Base-by-base conservation (phyloP, 139 green algal genomes). In the Ettlia oleoabundans region DNA sequence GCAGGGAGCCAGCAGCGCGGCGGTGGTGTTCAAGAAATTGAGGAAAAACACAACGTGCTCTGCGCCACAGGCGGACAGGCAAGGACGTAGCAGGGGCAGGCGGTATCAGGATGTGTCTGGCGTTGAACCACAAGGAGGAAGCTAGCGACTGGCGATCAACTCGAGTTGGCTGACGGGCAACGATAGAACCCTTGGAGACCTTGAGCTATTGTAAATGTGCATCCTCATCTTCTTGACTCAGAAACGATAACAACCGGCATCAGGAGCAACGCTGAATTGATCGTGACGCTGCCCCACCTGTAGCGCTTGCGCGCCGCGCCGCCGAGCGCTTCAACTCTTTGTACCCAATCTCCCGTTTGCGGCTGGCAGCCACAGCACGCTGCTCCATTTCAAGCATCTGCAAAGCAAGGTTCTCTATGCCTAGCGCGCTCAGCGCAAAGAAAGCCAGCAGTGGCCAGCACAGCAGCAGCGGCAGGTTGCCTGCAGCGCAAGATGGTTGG, bases 41-140 rank as follows among this genome's bases (percentile, higher is more conserved):
- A 93, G 42, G 28, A 89, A 2, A 28, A 90, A 84, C 47, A 94
- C 30, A n/a, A 92, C 10, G 55, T 63, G 62, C 85, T 96, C 93
- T n/a, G 82, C 70, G n/a, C n/a, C n/a, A n/a, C n/a, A n/a, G n/a
- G n/a, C n/a, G n/a, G n/a, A n/a, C n/a, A n/a, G n/a, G n/a, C n/a
- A n/a, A n/a, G n/a, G n/a, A 42, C 9, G 67, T 22, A 69, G 32
- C 37, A 8, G 41, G 67, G 22, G 33, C n/a, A 51, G 40, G 40
- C 3, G 64, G 24, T 32, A 21, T 7, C 41, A 40, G 4, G 40
- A 62, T 8, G 26, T n/a, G n/a, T n/a, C n/a, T n/a, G n/a, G n/a
- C n/a, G n/a, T n/a, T n/a, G n/a, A n/a, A n/a, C n/a, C n/a, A n/a
- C n/a, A n/a, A n/a, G n/a, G n/a, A n/a, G n/a, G n/a, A n/a, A n/a